These are phyloP conservation scores for Trametes gibbosa DNA, from an alignment of 768 basidiomycete species.

Conservation along the genomic window DNA sequence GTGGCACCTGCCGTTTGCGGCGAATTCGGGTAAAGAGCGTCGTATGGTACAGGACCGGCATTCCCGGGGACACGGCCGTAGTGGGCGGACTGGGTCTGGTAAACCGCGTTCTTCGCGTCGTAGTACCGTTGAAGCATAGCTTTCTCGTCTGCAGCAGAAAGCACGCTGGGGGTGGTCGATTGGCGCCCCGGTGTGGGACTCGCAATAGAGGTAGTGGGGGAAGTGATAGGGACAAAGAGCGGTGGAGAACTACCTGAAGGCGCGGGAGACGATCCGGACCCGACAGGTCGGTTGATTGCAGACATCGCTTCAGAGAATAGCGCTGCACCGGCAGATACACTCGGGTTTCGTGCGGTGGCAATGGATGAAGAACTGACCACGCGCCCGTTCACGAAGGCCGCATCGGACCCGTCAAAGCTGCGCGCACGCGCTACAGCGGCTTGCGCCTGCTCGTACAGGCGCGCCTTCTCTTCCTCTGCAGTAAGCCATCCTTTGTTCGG, in stretches of 20 bases:
- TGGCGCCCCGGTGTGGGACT: slow-evolving; percentile 16
- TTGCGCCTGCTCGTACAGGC: slow-evolving; percentile 68
- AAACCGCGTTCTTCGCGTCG: slow-evolving; percentile 70
- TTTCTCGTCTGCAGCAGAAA: slow-evolving; percentile 73
- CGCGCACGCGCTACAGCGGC: slow-evolving; percentile 62
- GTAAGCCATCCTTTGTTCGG: slow-evolving; percentile 48
- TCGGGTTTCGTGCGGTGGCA: neutral
- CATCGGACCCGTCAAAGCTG: slow-evolving; percentile 33
- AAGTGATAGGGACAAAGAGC: neutral
- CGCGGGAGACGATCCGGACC: neutral
- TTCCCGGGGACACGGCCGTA: slow-evolving; percentile 17
- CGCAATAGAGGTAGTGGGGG: slow-evolving; percentile 13
- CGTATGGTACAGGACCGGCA: slow-evolving; percentile 53
- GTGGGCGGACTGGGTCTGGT: slow-evolving; percentile 45
- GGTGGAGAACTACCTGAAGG: slow-evolving; percentile 16
- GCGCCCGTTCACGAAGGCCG: slow-evolving; percentile 10
- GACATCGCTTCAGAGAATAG: slow-evolving; percentile 47
- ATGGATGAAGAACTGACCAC: slow-evolving; percentile 23
- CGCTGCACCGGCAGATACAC: slow-evolving; percentile 40
- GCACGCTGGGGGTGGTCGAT: slow-evolving; percentile 18
- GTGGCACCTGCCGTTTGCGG: slow-evolving; percentile 17
- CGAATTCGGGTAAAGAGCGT: slow-evolving; percentile 51
- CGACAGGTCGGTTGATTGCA: slow-evolving; percentile 29
- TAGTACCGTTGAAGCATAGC: slow-evolving; percentile 64
- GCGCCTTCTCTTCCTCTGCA: slow-evolving; percentile 74